A percentile compares a stretch with the other conserved stretches of the same genome.
phyloP scores from a whole-genome alignment of 306 rosid genomes.

The Amphicarpaea edgeworthii region DNA sequence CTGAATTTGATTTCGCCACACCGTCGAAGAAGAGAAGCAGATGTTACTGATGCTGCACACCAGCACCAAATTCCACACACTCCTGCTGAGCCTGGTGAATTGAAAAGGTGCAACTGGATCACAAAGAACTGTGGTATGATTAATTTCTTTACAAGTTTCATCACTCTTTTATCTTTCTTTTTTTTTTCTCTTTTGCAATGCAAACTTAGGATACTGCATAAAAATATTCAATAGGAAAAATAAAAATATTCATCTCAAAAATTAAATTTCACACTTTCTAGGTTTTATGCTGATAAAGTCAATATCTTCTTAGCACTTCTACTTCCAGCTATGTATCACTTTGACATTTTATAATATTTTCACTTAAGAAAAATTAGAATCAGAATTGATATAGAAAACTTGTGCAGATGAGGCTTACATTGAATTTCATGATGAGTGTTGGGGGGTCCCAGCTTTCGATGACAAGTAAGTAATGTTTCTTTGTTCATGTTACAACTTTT shows the following conservation, averaged over 20 bases:
- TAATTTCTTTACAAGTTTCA: neutral
- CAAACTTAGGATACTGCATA: neutral
- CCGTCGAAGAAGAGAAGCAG: constrained; percentile 54
- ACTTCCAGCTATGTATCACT: neutral
- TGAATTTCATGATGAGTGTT: constrained; percentile 93
- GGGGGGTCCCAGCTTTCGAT: constrained; percentile 95
- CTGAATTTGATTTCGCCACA: constrained; percentile 65
- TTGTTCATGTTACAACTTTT: neutral
- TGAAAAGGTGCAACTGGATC: constrained; percentile 91
- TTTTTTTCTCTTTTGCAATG: constrained; percentile 4
- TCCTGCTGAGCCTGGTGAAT: constrained; percentile 57
- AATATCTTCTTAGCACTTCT: neutral
- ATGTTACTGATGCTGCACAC: constrained; percentile 41
- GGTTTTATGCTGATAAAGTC: neutral
- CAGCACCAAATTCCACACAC: constrained; percentile 19
- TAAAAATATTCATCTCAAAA: constrained; percentile 13
- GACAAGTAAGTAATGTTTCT: constrained; percentile 66
- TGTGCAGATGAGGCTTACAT: constrained; percentile 81
- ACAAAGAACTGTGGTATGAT: constrained; percentile 78
- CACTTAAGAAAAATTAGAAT: neutral
- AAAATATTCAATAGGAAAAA: neutral
- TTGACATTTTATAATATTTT: constrained; percentile 1
- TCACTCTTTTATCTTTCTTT: neutral
- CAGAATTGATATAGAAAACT: constrained; percentile 38
- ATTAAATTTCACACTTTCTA: neutral